Conservation (phyloP, 768 basidiomycete species). For the Xerocomus brunneocitrinus region DNA sequence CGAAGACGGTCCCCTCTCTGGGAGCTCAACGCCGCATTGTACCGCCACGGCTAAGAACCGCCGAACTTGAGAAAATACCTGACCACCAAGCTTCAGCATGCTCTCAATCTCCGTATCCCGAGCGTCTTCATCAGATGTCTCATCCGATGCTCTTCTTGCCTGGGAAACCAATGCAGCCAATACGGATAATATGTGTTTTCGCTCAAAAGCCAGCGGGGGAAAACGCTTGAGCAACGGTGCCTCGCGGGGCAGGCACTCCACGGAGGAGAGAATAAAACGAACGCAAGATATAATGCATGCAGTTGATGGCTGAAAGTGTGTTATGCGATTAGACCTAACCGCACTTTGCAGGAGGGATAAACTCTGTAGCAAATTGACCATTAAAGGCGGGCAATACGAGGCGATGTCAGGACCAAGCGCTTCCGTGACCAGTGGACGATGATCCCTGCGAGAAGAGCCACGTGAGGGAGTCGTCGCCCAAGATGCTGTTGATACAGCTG, state of each 20-base stretch:
- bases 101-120: constrained; percentile 57
- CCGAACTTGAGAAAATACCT: constrained; percentile 76
- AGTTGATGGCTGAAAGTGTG: constrained; percentile 91
- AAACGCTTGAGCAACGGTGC: constrained; percentile 65
- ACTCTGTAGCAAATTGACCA: constrained; percentile 81
- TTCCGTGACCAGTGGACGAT: constrained; percentile 43
- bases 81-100: constrained; percentile 78
- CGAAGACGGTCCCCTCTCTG: constrained; percentile 40
- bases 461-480: constrained; percentile 47
- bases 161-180: constrained; percentile 81
- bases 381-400: constrained; percentile 70
- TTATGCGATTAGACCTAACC: constrained; percentile 66
- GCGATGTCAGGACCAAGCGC: constrained; percentile 48
- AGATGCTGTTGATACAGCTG: constrained; percentile 48
- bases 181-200: constrained; percentile 76
- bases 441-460: constrained; percentile 35
- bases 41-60: constrained; percentile 73
- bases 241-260: constrained; percentile 82
- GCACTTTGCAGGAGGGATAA: constrained; percentile 83
- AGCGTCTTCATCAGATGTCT: constrained; percentile 40
- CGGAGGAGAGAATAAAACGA: constrained; percentile 75
- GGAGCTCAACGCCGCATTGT: constrained; percentile 70
- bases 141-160: constrained; percentile 59
- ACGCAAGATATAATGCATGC: constrained; percentile 95
- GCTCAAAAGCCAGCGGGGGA: constrained; percentile 65